Conservation (phyloP, 139 green algal genomes). For the Picochlorum sp. region DNA sequence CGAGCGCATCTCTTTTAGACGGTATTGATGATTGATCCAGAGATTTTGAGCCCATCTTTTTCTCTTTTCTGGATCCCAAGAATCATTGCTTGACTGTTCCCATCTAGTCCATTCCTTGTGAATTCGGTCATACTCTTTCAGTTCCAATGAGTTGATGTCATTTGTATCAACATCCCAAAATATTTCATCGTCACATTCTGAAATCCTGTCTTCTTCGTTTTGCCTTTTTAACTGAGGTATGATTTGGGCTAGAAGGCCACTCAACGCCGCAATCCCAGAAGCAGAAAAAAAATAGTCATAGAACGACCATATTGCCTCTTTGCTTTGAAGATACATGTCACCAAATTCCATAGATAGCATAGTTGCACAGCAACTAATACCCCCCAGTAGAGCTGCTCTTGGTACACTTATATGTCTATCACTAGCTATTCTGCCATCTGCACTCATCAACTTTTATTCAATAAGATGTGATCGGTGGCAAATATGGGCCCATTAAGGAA, state of each 20-base stretch:
- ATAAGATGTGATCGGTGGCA: no score
- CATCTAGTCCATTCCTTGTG: slow-evolving; percentile 58
- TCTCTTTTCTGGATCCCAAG: slow-evolving; percentile 40
- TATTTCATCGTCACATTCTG: background rate
- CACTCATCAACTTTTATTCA: no score
- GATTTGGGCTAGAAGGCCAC: slow-evolving; percentile 19
- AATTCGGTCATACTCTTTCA: slow-evolving; percentile 12
- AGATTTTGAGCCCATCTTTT: slow-evolving; percentile 41
- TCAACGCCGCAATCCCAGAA: background rate
- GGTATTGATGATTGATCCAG: slow-evolving; percentile 22
- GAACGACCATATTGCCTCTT: background rate
- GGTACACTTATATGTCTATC: no score
- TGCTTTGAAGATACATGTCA: no score
- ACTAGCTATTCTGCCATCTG: no score
- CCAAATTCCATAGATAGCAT: no score
- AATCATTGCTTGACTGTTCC: slow-evolving; percentile 48
- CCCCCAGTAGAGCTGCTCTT: no score
- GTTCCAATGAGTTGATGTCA: background rate
- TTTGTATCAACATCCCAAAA: background rate
- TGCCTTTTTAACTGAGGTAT: background rate
- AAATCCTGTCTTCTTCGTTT: background rate
- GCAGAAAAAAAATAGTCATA: background rate
- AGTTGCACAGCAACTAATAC: no score
- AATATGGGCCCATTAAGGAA: no score
- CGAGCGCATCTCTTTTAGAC: slow-evolving; percentile 23